Evolutionary conservation across 208 protist species (phyloP).

Genomic region (Endotrypanum monterogeii): DNA sequence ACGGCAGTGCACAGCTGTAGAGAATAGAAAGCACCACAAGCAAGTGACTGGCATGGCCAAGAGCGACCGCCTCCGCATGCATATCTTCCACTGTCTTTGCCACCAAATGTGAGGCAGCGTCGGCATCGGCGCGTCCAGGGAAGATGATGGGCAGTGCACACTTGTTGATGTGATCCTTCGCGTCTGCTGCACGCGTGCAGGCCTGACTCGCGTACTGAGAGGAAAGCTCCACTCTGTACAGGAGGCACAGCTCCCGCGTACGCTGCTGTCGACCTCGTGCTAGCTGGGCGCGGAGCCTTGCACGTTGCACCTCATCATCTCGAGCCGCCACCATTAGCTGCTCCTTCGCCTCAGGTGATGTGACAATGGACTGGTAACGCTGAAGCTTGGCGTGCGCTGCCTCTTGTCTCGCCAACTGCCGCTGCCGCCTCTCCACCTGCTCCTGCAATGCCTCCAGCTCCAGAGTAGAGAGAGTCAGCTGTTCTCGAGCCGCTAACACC

Average conservation of each 20-base stretch:
- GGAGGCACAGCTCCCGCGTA: conserved; percentile 29
- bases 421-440: conserved; percentile 33
- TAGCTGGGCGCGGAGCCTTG: conserved; percentile 40
- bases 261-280: conserved; percentile 22
- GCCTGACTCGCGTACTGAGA: conserved; percentile 25
- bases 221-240: conserved; percentile 40
- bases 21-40: conserved; percentile 51
- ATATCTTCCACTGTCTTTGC: conserved; percentile 38
- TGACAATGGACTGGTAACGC: background rate
- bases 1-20: conserved; percentile 62
- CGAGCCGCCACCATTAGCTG: conserved; percentile 2
- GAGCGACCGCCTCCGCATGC: conserved; percentile 53
- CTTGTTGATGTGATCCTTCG: conserved; percentile 38
- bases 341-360: conserved; percentile 5
- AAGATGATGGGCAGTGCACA: conserved; percentile 28
- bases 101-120: conserved; percentile 28
- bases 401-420: conserved; percentile 26
- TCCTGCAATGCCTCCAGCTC: conserved; percentile 40
- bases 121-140: conserved; percentile 13
- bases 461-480: conserved; percentile 28
- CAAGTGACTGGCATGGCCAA: conserved; percentile 57
- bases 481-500: conserved; percentile 36
- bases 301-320: conserved; percentile 35
- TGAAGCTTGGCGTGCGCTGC: conserved; percentile 29
- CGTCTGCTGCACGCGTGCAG: conserved; percentile 19